Conservation (phyloP, 768 basidiomycete species). For the Galerina sulciceps region DNA sequence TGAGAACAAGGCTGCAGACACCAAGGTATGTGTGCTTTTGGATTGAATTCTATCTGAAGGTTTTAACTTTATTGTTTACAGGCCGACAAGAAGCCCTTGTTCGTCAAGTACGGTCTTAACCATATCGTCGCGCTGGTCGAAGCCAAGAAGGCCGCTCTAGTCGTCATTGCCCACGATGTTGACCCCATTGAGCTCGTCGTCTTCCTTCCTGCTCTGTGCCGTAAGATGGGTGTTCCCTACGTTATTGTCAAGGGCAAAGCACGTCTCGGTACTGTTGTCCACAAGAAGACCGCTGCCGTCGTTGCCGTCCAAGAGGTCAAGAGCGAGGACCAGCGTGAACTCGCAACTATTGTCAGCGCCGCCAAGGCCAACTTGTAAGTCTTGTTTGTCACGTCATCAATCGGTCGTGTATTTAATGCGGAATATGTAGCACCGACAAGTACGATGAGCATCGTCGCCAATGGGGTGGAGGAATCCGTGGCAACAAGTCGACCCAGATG, state of each 20-base stretch:
- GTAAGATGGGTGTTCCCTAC: constrained; percentile 99
- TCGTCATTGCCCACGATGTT: constrained; percentile 96
- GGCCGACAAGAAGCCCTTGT: constrained; percentile 94
- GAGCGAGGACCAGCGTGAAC: constrained; percentile 92
- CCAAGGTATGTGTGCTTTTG: constrained; percentile 40
- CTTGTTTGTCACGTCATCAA: background rate
- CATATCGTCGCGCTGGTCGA: constrained; percentile 95
- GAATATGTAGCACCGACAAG: constrained; percentile 72
- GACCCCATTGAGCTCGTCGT: constrained; percentile 99
- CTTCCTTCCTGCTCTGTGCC: constrained; percentile 96
- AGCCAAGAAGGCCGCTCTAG: constrained; percentile 96
- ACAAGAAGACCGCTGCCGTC: constrained; percentile 98
- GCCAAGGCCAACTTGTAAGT: constrained; percentile 97
- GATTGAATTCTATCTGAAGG: background rate
- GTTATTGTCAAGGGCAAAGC: constrained; percentile 99
- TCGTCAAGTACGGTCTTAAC: constrained; percentile 96
- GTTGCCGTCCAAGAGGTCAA: constrained; percentile 92
- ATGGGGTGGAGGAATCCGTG: constrained; percentile 97
- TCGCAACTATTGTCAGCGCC: constrained; percentile 89
- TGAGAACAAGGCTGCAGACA: constrained; percentile 73
- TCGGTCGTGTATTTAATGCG: constrained; percentile 5
- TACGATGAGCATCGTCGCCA: constrained; percentile 89
- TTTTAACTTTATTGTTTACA: constrained; percentile 24
- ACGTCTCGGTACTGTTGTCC: constrained; percentile 95
- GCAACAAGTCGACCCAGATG: constrained; percentile 94